Conservation (phyloP, 345 rosid genomes). For the Lagerstroemia speciosa region DNA sequence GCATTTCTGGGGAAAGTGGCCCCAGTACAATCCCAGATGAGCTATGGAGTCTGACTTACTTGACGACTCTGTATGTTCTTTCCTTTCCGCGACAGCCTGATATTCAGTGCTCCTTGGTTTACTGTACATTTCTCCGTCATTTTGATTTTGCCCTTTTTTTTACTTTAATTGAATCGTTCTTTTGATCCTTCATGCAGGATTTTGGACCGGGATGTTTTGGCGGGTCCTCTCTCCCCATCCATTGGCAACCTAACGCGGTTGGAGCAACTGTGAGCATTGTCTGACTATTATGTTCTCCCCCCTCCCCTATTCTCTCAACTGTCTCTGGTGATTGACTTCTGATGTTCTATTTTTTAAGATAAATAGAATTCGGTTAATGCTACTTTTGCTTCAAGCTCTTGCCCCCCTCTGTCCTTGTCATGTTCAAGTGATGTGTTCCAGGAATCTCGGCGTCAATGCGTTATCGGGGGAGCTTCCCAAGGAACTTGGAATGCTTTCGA, state of each 20-base stretch:
- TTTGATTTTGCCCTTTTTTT: neutral
- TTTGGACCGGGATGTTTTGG: conserved; percentile 36
- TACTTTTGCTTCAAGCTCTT: neutral
- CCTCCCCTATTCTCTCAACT: too few relatives aligned
- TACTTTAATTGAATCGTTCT: too few relatives aligned
- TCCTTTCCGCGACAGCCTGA: neutral
- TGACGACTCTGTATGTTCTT: conserved; percentile 29
- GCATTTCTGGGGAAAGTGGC: conserved; percentile 25
- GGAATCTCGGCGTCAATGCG: conserved; percentile 31
- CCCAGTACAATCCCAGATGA: conserved; percentile 40
- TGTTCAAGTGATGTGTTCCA: conserved; percentile 26
- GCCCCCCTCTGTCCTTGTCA: neutral
- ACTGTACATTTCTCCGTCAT: too few relatives aligned
- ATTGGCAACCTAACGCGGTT: conserved; percentile 38
- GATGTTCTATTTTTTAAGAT: neutral
- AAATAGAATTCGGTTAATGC: neutral
- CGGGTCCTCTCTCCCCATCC: conserved; percentile 42
- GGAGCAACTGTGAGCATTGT: conserved; percentile 55
- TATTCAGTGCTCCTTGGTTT: neutral
- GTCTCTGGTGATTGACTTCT: too few relatives aligned
- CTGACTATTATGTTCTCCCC: too few relatives aligned
- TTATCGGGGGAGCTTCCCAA: conserved; percentile 31
- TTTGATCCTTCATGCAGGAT: conserved; percentile 22
- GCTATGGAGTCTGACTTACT: conserved; percentile 39
- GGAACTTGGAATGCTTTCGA: conserved; percentile 27